phyloP scores from a whole-genome alignment of 108 stramenopile genomes.

The Skeletonema grethae region DNA sequence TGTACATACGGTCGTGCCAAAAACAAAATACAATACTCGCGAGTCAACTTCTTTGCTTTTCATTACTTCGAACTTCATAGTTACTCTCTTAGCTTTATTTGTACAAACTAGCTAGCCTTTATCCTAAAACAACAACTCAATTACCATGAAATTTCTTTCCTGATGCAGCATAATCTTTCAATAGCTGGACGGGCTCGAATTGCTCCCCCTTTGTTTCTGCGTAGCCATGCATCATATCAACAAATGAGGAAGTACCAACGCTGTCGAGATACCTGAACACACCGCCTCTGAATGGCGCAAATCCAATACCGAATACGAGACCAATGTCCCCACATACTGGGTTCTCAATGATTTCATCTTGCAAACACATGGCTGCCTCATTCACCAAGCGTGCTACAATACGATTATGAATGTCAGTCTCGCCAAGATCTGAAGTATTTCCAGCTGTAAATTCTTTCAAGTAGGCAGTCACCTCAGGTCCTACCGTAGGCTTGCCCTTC shows the following conservation, averaged over 20 bases:
- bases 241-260: slow-evolving; percentile 86
- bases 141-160: slow-evolving; percentile 94
- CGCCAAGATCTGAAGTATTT: slow-evolving; percentile 63
- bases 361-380: slow-evolving; percentile 97
- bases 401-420: slow-evolving; percentile 95
- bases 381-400: slow-evolving; percentile 95
- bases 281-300: slow-evolving; percentile 99
- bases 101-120: neutral
- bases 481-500: slow-evolving; percentile 89
- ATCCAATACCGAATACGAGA: slow-evolving; percentile 98
- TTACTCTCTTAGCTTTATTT: neutral
- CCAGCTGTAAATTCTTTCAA: slow-evolving; percentile 67
- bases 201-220: slow-evolving; percentile 94
- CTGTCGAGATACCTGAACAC: slow-evolving; percentile 97
- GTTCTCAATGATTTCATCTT: slow-evolving; percentile 97
- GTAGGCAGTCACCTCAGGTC: slow-evolving; percentile 78
- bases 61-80: too few species aligned
- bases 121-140: neutral
- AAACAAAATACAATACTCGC: too few species aligned
- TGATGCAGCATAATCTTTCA: slow-evolving; percentile 93
- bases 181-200: slow-evolving; percentile 95
- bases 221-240: slow-evolving; percentile 93
- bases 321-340: slow-evolving; percentile 99
- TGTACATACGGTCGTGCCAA: too few species aligned
- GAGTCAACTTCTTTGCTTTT: too few species aligned